These are phyloP conservation scores for Cutaneotrichosporon mucoides DNA, from an alignment of 1,284 basidiomycete species.

Conservation along the genomic window DNA sequence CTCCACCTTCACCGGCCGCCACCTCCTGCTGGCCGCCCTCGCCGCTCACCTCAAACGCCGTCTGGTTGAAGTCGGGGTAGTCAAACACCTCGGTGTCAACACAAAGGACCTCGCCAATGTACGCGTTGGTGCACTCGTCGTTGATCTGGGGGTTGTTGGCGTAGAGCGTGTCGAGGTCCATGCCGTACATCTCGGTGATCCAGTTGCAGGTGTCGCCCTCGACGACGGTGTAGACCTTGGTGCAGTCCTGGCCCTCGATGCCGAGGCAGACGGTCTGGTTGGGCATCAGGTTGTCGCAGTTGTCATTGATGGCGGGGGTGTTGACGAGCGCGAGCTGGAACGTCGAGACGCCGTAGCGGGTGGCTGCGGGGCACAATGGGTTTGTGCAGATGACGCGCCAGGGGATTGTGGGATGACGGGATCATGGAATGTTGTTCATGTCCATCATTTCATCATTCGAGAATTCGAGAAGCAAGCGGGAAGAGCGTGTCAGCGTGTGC, in stretches of 20 bases:
- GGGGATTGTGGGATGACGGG: neutral
- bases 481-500: neutral
- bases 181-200: conserved; percentile 39
- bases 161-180: conserved; percentile 41
- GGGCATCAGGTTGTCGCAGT: conserved; percentile 48
- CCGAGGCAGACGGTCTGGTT: conserved; percentile 47
- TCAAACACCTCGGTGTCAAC: conserved; percentile 41
- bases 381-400: neutral
- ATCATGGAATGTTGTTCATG: no score
- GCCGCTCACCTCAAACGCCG: conserved; percentile 38
- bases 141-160: conserved; percentile 51
- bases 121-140: conserved; percentile 47
- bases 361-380: conserved; percentile 28
- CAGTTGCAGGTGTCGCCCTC: conserved; percentile 47
- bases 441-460: neutral
- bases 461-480: no score
- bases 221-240: conserved; percentile 47
- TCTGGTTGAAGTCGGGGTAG: conserved; percentile 43
- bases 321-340: conserved; percentile 51
- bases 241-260: conserved; percentile 44
- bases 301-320: conserved; percentile 42
- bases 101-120: conserved; percentile 51
- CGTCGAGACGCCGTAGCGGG: conserved; percentile 47
- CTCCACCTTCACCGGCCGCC: no score
- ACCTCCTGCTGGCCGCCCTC: neutral